A percentile compares a stretch with the other conserved stretches of the same genome.
phyloP scores from a whole-genome alignment of 345 rosid genomes.

The Angophora floribunda region DNA sequence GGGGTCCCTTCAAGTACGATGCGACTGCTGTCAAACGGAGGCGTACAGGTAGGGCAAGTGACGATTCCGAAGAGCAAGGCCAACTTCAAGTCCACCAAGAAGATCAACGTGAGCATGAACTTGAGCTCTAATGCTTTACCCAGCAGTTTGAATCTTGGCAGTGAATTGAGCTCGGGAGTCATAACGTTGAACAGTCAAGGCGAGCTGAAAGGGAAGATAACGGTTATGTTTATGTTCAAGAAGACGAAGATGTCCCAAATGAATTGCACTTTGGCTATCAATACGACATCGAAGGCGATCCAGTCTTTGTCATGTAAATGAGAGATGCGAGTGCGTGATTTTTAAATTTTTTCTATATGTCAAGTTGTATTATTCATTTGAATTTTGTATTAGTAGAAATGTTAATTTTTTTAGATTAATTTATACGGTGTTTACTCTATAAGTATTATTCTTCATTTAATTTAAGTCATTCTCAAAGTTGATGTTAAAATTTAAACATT shows the following conservation, averaged over 20 bases:
- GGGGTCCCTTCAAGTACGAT: neutral
- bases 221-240: neutral
- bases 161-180: neutral
- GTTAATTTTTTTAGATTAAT: neutral
- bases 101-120: neutral
- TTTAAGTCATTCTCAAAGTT: neutral
- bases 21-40: neutral
- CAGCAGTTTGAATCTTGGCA: neutral
- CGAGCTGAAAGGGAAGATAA: neutral
- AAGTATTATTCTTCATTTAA: neutral
- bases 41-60: neutral
- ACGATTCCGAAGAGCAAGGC: neutral
- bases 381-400: too few species aligned
- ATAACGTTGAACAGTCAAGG: neutral
- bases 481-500: neutral
- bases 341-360: neutral
- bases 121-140: neutral
- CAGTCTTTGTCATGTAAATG: neutral
- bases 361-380: neutral
- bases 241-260: neutral
- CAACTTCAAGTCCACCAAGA: neutral
- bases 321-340: neutral
- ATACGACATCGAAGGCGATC: neutral
- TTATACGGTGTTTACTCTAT: neutral
- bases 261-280: neutral